Evolutionary conservation across 306 rosid species (phyloP), one percentile per base, ranked within the genome.

Genomic region (Dryas alaskensis): DNA sequence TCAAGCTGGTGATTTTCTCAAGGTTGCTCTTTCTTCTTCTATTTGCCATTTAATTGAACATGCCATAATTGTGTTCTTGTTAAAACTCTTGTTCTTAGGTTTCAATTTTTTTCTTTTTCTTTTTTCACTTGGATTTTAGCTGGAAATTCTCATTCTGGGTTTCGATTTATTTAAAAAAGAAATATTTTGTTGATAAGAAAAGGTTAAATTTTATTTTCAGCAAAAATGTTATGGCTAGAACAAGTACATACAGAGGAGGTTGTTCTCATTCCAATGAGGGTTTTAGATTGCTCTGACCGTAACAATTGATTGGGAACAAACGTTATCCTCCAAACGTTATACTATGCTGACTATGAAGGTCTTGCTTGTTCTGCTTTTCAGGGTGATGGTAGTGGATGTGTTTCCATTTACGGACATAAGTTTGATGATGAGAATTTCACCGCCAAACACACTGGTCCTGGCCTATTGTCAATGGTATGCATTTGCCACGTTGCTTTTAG

Each of bases 331-430:
- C 7, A 7, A 67, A 49, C 49, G 27, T 11, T 52, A 48, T 49
- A 14, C 14, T 12, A 44, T 13, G 12, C 10, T 17, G n/a, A 67
- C 67, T 37, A 37, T 12, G 27, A 40, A 52, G 19, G 3, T 76
- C 5, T 81, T 84, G 65, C 50, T 76, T 67, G 3, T 76, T 4
- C 79, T 84, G 65, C 50, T 76, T 67, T 83, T 76, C 84, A 94
- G 99, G 97, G 97, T 67, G 99, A 94, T 88, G 99, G 99, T 46
- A 94, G 95, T 84, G 99, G 99, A 48, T 94, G 92, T 83, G 86
- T 86, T 80, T 94, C 99, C 75, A 89, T 94, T 64, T 89, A 94
- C 43, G 97, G 99, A 9, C 97, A 53, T 75, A 89, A 86, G 82
- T 87, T 94, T 68, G 99, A 94, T 57, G 99, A 94, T 49, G 99